phyloP scores from a whole-genome alignment of 257 asterid genomes.

The Jaltomata sinuosa region DNA sequence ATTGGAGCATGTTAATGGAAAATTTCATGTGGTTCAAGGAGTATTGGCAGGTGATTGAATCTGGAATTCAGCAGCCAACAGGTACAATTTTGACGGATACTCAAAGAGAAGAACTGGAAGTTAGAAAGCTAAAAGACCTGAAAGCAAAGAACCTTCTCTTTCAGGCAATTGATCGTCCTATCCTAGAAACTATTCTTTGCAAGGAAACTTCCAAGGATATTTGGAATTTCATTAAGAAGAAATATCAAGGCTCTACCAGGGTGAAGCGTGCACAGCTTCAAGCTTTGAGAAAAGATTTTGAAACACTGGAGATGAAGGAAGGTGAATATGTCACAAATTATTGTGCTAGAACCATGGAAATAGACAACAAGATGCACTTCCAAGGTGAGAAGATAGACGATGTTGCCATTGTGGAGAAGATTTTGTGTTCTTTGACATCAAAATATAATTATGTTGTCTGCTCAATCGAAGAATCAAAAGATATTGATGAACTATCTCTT shows the following conservation, averaged over 20 bases:
- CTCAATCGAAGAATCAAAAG: neutral
- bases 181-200: too few relatives aligned
- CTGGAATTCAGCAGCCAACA: neutral
- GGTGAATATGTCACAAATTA: too few relatives aligned
- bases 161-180: too few relatives aligned
- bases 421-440: neutral
- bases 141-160: too few relatives aligned
- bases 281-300: too few relatives aligned
- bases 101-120: neutral
- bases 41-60: neutral
- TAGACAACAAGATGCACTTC: neutral
- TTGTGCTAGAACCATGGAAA: too few relatives aligned
- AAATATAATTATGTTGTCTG: neutral
- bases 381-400: neutral
- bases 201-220: too few relatives aligned
- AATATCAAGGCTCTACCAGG: too few relatives aligned
- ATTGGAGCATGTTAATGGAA: neutral
- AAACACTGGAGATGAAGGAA: too few relatives aligned
- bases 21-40: neutral
- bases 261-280: too few relatives aligned
- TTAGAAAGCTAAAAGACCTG: neutral
- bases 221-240: too few relatives aligned
- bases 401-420: neutral
- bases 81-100: neutral
- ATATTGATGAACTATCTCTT: neutral